Evolutionary conservation across 306 rosid species (phyloP).

Genomic region (Malus sylvestris): DNA sequence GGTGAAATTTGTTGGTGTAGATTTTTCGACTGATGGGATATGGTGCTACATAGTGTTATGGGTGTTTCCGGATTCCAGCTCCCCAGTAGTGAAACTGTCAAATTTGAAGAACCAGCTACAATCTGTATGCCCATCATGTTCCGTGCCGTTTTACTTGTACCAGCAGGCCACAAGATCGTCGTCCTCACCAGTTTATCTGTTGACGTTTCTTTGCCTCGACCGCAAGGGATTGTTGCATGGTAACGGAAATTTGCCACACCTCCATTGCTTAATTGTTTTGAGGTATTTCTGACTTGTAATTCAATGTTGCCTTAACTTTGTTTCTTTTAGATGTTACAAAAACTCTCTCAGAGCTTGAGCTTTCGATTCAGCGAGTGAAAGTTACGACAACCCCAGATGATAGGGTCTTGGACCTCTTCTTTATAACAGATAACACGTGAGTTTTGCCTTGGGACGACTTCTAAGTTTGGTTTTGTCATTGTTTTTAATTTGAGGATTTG

Average conservation of each 20-base stretch:
- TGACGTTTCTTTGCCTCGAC: constrained; percentile 53
- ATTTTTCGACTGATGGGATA: constrained; percentile 64
- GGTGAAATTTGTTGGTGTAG: constrained; percentile 22
- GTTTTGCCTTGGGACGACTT: constrained; percentile 6
- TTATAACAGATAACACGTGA: constrained; percentile 67
- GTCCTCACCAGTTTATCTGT: constrained; percentile 46
- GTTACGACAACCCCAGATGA: constrained; percentile 77
- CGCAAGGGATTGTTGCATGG: constrained; percentile 68
- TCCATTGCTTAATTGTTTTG: neutral
- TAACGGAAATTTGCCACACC: constrained; percentile 3
- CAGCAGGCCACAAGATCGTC: constrained; percentile 26
- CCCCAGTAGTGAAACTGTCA: constrained; percentile 34
- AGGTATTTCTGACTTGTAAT: no score
- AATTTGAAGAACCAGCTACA: constrained; percentile 51
- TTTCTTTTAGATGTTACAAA: constrained; percentile 51
- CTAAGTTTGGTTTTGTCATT: neutral
- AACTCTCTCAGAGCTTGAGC: constrained; percentile 61
- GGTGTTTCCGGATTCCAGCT: constrained; percentile 45
- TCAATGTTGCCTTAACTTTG: neutral
- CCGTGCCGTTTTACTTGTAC: constrained; percentile 27
- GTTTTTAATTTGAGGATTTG: neutral
- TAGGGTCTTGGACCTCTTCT: constrained; percentile 73
- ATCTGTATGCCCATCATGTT: constrained; percentile 52
- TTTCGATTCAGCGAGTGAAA: constrained; percentile 63
- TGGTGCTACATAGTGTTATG: constrained; percentile 80